These are phyloP conservation scores for Trichoderma brevicompactum DNA, from an alignment of 2,329 filamentous ascomycete species.

Conservation along the genomic window DNA sequence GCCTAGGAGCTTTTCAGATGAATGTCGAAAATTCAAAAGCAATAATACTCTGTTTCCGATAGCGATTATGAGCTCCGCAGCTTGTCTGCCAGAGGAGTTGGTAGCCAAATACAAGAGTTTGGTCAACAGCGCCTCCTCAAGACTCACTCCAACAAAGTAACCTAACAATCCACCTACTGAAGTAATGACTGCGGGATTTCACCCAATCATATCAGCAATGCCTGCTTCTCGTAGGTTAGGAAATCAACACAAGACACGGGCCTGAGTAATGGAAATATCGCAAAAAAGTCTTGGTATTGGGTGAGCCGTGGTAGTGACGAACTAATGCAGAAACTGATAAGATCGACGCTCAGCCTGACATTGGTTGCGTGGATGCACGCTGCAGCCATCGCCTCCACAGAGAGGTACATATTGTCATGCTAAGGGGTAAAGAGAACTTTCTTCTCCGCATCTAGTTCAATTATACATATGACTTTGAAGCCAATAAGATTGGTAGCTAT, in stretches of 20 bases:
- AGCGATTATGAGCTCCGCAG: background rate
- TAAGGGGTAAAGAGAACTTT: background rate
- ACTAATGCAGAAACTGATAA: slow-evolving; percentile 13
- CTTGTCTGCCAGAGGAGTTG: too few relatives aligned
- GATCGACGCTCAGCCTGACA: slow-evolving; percentile 2
- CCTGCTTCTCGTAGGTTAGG: background rate
- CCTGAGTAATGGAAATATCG: background rate
- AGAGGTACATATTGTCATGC: background rate
- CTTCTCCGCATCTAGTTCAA: background rate
- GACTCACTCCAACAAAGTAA: background rate
- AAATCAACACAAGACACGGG: background rate
- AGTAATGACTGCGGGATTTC: background rate
- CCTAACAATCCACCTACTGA: background rate
- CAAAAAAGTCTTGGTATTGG: background rate
- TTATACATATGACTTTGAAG: too few relatives aligned
- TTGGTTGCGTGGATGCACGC: background rate
- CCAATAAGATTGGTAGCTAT: too few relatives aligned
- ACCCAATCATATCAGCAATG: background rate
- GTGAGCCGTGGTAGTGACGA: background rate
- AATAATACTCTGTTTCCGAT: too few relatives aligned
- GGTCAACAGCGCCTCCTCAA: background rate
- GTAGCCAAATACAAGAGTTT: too few relatives aligned
- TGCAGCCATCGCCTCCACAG: background rate
- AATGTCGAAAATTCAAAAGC: background rate
- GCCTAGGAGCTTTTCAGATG: too few relatives aligned